A percentile compares a stretch with the other conserved stretches of the same genome.
These are phyloP conservation scores for Laburnicola sp. DNA, from an alignment of 2,329 filamentous ascomycete species.

Conservation along the genomic window DNA sequence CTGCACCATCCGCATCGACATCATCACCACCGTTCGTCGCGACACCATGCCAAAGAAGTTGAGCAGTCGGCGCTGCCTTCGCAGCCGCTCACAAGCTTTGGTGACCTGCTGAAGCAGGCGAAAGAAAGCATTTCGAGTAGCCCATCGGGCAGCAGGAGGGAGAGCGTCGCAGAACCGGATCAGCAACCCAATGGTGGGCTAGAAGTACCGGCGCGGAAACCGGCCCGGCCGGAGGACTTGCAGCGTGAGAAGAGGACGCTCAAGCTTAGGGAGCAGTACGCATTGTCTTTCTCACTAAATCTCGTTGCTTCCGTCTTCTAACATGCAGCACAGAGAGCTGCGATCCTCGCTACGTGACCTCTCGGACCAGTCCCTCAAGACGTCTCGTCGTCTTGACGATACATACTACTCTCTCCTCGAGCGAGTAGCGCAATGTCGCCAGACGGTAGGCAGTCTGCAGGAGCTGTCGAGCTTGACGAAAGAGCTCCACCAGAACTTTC, in stretches of 20 bases:
- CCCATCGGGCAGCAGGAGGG: constrained; percentile 28
- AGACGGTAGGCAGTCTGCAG: constrained; percentile 65
- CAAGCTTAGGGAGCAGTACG: constrained; percentile 45
- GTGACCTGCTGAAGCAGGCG: constrained; percentile 46
- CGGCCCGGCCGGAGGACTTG: constrained; percentile 47
- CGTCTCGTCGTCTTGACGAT: constrained; percentile 69
- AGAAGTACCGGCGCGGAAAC: constrained; percentile 21
- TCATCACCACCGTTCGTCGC: constrained; percentile 34
- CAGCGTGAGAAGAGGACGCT: constrained; percentile 40
- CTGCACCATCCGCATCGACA: constrained; percentile 37
- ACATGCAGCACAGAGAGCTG: constrained; percentile 42
- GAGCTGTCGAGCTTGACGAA: constrained; percentile 67
- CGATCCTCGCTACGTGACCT: constrained; percentile 51
- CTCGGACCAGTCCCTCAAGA: constrained; percentile 62
- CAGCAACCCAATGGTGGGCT: constrained; percentile 14
- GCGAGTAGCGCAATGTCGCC: constrained; percentile 66
- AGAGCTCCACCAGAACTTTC: constrained; percentile 62
- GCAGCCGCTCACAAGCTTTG: constrained; percentile 50
- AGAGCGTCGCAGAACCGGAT: constrained; percentile 25
- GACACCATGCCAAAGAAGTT: constrained; percentile 47
- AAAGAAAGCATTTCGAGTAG: constrained; percentile 36
- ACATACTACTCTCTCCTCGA: constrained; percentile 75
- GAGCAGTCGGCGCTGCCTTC: constrained; percentile 52
- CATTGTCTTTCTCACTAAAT: constrained; percentile 7
- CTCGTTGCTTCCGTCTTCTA: constrained; percentile 9